Conservation (phyloP, 2,329 filamentous ascomycete genomes). For the Penicillium italicum region DNA sequence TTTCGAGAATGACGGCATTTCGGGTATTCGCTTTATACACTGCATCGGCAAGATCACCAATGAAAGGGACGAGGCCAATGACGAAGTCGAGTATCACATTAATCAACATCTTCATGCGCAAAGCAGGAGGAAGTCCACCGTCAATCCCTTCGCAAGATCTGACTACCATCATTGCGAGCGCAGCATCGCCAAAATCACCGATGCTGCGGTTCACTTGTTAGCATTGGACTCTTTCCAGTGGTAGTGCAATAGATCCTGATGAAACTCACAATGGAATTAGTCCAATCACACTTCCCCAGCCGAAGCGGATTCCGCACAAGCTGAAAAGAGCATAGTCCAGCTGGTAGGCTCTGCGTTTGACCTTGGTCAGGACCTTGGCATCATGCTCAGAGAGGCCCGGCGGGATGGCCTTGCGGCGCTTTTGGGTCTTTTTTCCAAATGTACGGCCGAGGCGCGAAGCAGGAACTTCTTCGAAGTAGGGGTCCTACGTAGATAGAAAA, state of each 20-base stretch:
- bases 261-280: slow-evolving; percentile 72
- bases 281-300: slow-evolving; percentile 84
- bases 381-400: slow-evolving; percentile 80
- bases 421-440: slow-evolving; percentile 70
- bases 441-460: slow-evolving; percentile 66
- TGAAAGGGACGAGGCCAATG: slow-evolving; percentile 51
- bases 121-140: slow-evolving; percentile 60
- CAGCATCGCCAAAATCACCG: slow-evolving; percentile 70
- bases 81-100: slow-evolving; percentile 61
- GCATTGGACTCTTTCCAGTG: background rate
- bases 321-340: slow-evolving; percentile 83
- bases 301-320: slow-evolving; percentile 76
- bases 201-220: slow-evolving; percentile 47
- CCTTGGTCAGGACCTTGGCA: slow-evolving; percentile 74
- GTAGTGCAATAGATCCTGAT: background rate
- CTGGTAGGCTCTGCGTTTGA: slow-evolving; percentile 79
- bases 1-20: slow-evolving; percentile 47
- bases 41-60: slow-evolving; percentile 49
- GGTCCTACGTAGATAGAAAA: slow-evolving; percentile 59
- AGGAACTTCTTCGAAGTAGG: slow-evolving; percentile 79
- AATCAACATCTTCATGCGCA: slow-evolving; percentile 70
- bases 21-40: slow-evolving; percentile 49
- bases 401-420: slow-evolving; percentile 78
- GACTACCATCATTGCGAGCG: slow-evolving; percentile 73
- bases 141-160: slow-evolving; percentile 69